Evolutionary conservation across 1,139 yeast species (phyloP), one percentile per base, ranked within the genome.

Genomic region (Debaryomyces sp.): DNA sequence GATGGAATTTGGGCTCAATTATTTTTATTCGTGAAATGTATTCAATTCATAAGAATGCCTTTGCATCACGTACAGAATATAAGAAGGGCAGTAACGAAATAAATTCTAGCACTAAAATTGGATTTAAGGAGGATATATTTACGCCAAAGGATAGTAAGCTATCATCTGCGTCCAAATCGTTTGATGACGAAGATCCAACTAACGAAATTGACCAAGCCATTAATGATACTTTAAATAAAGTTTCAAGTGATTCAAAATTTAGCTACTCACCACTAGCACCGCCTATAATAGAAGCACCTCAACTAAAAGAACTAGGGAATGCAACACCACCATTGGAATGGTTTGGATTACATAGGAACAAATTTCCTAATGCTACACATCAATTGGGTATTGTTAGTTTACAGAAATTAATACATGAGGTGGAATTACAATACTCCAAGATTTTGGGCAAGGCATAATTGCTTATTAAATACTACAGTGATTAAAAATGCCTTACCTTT

Each of bases 261-360:
- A 64, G 55, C 0, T 94, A 94, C 58, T 62, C 78, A 15, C 82
- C 98, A 0, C 61, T 88, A 24, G 83, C 80, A 35, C 87, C 88
- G 8, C 96, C 97, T 1, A 74, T 82, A 8, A 90, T 94, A 41
- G 96, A 89, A 53, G 89, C 94, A 22, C 98, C 98, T 1, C 95
- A 87, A 58, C 73, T 94, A 57, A 84, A 85, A 59, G 98, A 94
- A 61, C 75, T 94, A 61, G 98, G 98, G 27, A 94, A 88, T 67
- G 98, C 97, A 1, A 94, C 99, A 0, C 99, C 99, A 1, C 98
- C 99, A 2, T 71, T 94, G 53, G 98, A 94, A 64, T 94, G 99
- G 99, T 88, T 94, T 70, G 99, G 99, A 1, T 76, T 94, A 29
- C 95, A 94, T 63, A 77, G 98, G 56, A 82, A 85, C 57, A 82